A percentile compares a stretch with the other conserved stretches of the same genome.
Evolutionary conservation across 495 filamentous ascomycete species (phyloP).

Genomic region (Aspergillus bridgeri): DNA sequence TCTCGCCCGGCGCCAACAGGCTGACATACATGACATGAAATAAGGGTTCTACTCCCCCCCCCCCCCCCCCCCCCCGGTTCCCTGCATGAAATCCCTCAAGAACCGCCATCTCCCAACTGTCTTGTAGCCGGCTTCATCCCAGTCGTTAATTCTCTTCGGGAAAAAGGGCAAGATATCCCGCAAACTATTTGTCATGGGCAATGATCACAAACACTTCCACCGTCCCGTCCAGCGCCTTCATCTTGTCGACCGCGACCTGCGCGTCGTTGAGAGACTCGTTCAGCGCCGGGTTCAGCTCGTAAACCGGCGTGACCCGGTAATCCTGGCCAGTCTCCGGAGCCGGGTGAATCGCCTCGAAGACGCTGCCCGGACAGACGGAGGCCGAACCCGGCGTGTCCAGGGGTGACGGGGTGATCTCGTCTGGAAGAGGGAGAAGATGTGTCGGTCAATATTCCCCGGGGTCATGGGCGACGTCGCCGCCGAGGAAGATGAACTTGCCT

Average conservation of each 20-base stretch:
- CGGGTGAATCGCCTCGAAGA: too few species aligned
- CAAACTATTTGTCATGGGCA: neutral
- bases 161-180: constrained; percentile 1
- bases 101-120: too few species aligned
- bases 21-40: too few species aligned
- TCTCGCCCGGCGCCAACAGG: too few species aligned
- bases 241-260: neutral
- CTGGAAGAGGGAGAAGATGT: constrained; percentile 1
- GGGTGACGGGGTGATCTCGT: neutral
- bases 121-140: constrained; percentile 7
- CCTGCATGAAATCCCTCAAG: too few species aligned
- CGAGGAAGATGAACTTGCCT: constrained; percentile 8
- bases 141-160: constrained; percentile 2
- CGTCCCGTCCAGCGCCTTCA: neutral
- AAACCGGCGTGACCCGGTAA: neutral
- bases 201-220: constrained; percentile 1
- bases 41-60: too few species aligned
- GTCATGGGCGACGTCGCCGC: constrained; percentile 6
- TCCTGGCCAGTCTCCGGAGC: neutral
- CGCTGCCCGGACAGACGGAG: too few species aligned
- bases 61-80: too few species aligned
- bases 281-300: neutral
- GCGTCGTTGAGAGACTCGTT: neutral
- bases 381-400: neutral
- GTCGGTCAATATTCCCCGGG: constrained; percentile 4